phyloP scores from a whole-genome alignment of 371 early-diverging fungal genomes.

The Mortierella sp. region DNA sequence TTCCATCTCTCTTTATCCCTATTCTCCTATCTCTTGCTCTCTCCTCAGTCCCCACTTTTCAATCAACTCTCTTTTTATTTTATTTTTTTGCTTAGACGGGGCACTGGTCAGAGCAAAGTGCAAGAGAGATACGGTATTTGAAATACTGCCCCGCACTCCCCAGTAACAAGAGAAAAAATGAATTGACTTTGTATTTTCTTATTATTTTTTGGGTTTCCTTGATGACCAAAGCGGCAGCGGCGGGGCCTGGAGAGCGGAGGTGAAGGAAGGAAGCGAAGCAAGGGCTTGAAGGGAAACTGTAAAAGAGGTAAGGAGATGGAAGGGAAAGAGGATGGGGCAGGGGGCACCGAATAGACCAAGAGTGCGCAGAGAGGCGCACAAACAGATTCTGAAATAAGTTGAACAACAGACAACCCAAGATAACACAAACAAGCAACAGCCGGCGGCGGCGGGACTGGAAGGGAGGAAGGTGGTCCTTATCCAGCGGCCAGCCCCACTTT shows the following conservation, averaged over 20 bases:
- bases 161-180: background rate
- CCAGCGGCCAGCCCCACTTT: background rate
- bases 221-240: slow-evolving; percentile 15
- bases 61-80: background rate
- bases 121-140: background rate
- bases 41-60: background rate
- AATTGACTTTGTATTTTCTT: slow-evolving; percentile 3
- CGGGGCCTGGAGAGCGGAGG: background rate
- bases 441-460: background rate
- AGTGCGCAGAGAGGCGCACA: background rate
- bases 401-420: background rate
- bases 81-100: background rate
- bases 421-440: background rate
- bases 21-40: background rate
- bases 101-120: background rate
- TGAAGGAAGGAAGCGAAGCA: background rate
- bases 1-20: background rate
- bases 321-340: no score
- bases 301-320: background rate
- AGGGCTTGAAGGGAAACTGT: background rate
- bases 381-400: background rate
- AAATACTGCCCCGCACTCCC: slow-evolving; percentile 1
- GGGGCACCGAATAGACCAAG: no score
- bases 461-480: background rate
- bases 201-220: background rate